These are phyloP conservation scores for Sporothrix brasiliensis DNA, from an alignment of 2,329 filamentous ascomycete species.

Conservation along the genomic window DNA sequence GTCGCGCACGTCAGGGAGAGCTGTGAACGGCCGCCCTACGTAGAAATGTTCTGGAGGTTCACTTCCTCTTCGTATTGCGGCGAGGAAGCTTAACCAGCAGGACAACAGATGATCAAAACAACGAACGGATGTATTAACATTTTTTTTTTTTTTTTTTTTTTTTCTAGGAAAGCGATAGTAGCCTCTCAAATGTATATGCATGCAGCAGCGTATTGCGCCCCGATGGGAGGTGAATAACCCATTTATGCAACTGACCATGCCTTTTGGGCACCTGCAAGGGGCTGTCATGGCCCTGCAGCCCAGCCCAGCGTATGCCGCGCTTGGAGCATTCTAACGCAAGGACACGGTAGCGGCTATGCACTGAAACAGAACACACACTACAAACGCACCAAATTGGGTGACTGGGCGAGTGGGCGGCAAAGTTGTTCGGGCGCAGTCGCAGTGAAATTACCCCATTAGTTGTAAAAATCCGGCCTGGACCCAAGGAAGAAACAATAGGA, in stretches of 20 bases:
- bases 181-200: not conserved
- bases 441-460: too few relatives aligned
- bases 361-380: slow-evolving; percentile 7
- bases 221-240: too few relatives aligned
- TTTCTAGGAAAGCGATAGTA: too few relatives aligned
- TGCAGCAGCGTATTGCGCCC: not conserved
- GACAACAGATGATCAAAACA: not conserved
- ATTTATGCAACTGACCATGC: too few relatives aligned
- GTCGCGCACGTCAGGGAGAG: not conserved
- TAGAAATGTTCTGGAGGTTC: too few relatives aligned
- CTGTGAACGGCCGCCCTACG: not conserved
- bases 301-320: not conserved
- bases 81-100: not conserved
- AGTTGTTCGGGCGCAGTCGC: not conserved
- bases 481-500: not conserved
- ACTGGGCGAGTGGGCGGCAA: not conserved
- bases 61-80: too few relatives aligned
- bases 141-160: too few relatives aligned
- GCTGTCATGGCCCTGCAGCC: slow-evolving; percentile 1
- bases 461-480: too few relatives aligned
- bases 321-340: not conserved
- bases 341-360: slow-evolving; percentile 9
- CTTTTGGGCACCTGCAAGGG: not conserved
- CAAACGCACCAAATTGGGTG: not conserved
- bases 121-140: not conserved